Conservation (phyloP, 768 basidiomycete species). For the Tricholoma matsutake region DNA sequence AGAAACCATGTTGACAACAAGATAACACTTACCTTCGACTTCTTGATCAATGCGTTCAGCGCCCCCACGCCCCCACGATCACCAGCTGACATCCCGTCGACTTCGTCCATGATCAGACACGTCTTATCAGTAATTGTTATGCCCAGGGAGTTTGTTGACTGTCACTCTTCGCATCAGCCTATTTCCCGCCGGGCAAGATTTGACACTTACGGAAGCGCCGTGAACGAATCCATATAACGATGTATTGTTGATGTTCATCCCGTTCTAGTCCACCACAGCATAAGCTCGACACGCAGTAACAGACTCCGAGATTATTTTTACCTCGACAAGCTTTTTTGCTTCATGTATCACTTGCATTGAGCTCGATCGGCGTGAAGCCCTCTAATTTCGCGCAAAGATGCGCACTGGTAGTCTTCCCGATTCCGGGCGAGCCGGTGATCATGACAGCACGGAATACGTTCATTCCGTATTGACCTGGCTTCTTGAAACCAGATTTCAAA, state of each 20-base stretch:
- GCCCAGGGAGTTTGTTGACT: constrained; percentile 67
- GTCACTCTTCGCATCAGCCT: background rate
- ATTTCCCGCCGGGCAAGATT: background rate
- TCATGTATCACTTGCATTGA: constrained; percentile 93
- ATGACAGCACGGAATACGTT: constrained; percentile 84
- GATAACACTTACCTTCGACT: constrained; percentile 64
- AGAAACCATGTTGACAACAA: background rate
- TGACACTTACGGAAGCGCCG: constrained; percentile 44
- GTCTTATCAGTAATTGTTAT: constrained; percentile 74
- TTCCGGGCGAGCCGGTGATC: constrained; percentile 93
- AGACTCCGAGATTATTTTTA: constrained; percentile 24
- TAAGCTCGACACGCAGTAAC: background rate
- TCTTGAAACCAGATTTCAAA: constrained; percentile 79
- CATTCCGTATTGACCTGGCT: constrained; percentile 89
- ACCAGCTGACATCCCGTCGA: constrained; percentile 98
- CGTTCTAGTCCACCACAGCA: constrained; percentile 48
- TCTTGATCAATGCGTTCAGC: constrained; percentile 86
- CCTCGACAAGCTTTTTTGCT: constrained; percentile 98
- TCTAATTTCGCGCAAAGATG: constrained; percentile 89
- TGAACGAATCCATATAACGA: constrained; percentile 85
- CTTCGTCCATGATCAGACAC: constrained; percentile 98
- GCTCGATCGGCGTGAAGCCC: constrained; percentile 89
- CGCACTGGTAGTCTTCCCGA: constrained; percentile 96
- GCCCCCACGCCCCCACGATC: constrained; percentile 97
- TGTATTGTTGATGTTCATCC: constrained; percentile 86